Evolutionary conservation across 768 basidiomycete species (phyloP).

Genomic region (Boletus rex-veris): DNA sequence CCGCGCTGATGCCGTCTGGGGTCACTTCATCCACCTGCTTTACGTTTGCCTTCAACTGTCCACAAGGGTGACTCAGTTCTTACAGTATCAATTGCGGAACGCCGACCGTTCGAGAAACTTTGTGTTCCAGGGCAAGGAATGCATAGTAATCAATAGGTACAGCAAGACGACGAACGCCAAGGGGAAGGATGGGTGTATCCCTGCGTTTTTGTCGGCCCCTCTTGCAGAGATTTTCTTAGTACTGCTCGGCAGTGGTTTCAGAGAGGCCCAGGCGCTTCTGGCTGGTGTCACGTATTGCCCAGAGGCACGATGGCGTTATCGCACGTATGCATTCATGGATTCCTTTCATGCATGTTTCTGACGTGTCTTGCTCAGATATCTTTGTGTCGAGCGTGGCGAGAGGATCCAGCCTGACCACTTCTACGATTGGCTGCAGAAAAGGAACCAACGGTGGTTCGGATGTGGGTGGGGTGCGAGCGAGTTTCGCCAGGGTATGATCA

Average conservation of each 20-base stretch:
- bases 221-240: neutral
- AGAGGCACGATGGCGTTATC: neutral
- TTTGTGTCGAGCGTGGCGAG: neutral
- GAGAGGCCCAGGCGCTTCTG: neutral
- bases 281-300: neutral
- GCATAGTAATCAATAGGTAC: too few species aligned
- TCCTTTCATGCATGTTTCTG: neutral
- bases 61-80: too few species aligned
- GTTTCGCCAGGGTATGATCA: conserved; percentile 7
- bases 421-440: neutral
- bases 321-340: too few species aligned
- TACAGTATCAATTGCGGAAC: too few species aligned
- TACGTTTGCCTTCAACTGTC: too few species aligned
- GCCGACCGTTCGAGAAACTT: too few species aligned
- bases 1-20: too few species aligned
- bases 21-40: too few species aligned
- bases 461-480: conserved; percentile 1
- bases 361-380: neutral
- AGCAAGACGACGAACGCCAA: too few species aligned
- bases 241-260: neutral
- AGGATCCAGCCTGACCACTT: neutral
- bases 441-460: neutral
- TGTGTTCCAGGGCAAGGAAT: too few species aligned
- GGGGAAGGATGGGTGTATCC: too few species aligned
- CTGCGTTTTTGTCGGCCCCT: too few species aligned